Evolutionary conservation across 805 yeast genomes (phyloP).

Genomic region (Brettanomyces custersianus): DNA sequence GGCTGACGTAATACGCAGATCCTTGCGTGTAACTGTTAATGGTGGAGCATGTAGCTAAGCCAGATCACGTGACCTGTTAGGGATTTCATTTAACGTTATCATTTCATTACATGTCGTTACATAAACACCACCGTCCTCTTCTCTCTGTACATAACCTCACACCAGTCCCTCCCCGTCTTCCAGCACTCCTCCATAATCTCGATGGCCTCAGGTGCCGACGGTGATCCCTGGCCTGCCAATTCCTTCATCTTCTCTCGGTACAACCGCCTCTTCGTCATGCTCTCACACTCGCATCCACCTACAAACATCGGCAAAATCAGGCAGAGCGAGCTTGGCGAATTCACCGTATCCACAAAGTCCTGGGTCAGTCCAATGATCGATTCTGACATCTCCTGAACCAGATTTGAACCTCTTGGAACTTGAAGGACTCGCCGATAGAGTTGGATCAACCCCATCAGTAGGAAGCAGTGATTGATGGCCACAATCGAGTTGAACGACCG

Average conservation of each 20-base stretch:
- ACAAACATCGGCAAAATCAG: constrained; percentile 46
- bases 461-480: constrained; percentile 44
- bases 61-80: too few species aligned
- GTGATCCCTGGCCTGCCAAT: constrained; percentile 35
- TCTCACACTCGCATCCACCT: constrained; percentile 49
- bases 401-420: constrained; percentile 34
- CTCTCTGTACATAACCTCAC: constrained; percentile 32
- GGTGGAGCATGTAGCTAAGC: too few species aligned
- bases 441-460: constrained; percentile 45
- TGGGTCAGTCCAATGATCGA: constrained; percentile 30
- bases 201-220: constrained; percentile 19
- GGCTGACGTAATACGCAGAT: too few species aligned
- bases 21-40: too few species aligned
- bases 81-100: too few species aligned
- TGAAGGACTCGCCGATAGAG: constrained; percentile 46
- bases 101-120: constrained; percentile 15
- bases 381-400: constrained; percentile 39
- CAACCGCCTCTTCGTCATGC: constrained; percentile 26
- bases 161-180: constrained; percentile 46
- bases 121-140: constrained; percentile 38
- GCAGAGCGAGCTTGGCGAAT: constrained; percentile 46
- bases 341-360: constrained; percentile 29
- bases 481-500: constrained; percentile 22
- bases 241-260: constrained; percentile 31
- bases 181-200: constrained; percentile 44